phyloP scores from a whole-genome alignment of 2,329 filamentous ascomycete genomes.

The Penicillium sp. region DNA sequence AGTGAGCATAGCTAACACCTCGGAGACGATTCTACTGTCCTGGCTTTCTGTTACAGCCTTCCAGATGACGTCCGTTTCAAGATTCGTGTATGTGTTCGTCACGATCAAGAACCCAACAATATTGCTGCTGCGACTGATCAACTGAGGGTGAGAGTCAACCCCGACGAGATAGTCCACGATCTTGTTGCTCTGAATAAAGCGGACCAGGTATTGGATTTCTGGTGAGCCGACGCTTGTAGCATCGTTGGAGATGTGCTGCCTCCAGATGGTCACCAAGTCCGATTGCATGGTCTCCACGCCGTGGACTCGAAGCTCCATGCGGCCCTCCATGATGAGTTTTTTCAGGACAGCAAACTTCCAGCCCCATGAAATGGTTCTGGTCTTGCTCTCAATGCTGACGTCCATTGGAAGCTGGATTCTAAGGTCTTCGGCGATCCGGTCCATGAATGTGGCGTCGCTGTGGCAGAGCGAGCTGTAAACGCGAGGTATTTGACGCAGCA shows the following conservation, averaged over 20 bases:
- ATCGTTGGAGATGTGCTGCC: conserved; percentile 51
- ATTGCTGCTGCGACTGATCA: conserved; percentile 77
- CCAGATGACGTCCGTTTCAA: conserved; percentile 81
- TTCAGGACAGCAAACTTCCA: conserved; percentile 71
- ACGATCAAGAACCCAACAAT: conserved; percentile 85
- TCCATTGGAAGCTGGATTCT: conserved; percentile 34
- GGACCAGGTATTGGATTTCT: conserved; percentile 66
- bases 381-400: conserved; percentile 25
- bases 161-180: conserved; percentile 86
- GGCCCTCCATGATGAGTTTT: conserved; percentile 74
- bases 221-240: conserved; percentile 47
- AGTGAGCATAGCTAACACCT: conserved; percentile 67
- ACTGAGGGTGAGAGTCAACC: conserved; percentile 85
- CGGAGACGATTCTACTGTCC: conserved; percentile 79
- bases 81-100: conserved; percentile 67
- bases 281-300: conserved; percentile 72
- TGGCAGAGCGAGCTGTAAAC: conserved; percentile 32
- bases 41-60: conserved; percentile 75
- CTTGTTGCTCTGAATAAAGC: conserved; percentile 66
- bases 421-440: conserved; percentile 37
- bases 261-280: conserved; percentile 68
- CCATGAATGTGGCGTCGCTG: conserved; percentile 32
- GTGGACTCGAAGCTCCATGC: conserved; percentile 85
- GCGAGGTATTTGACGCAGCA: conserved; percentile 35
- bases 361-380: conserved; percentile 43